Conservation (phyloP, 2,329 filamentous ascomycete genomes). For the Neonectria neomacrospora region DNA sequence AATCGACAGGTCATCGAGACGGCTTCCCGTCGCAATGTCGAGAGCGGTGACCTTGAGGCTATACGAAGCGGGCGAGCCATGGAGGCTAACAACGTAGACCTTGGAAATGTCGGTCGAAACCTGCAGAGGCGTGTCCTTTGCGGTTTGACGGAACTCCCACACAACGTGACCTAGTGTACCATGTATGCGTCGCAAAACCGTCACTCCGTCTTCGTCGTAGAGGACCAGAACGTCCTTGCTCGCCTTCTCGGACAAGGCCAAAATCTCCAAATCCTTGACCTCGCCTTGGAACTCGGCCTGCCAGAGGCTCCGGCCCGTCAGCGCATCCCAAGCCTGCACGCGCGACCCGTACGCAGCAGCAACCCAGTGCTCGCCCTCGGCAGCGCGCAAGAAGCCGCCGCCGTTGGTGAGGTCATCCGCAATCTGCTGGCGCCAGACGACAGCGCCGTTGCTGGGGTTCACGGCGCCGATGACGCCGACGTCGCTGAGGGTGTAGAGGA, state of each 20-base stretch:
- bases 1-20: slow-evolving; percentile 76
- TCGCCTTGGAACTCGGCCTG: slow-evolving; percentile 67
- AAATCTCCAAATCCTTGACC: slow-evolving; percentile 78
- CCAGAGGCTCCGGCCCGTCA: slow-evolving; percentile 84
- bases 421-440: slow-evolving; percentile 88
- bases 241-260: slow-evolving; percentile 73
- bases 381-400: slow-evolving; percentile 72
- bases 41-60: slow-evolving; percentile 81
- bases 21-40: slow-evolving; percentile 78
- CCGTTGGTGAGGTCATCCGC: slow-evolving; percentile 60
- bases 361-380: slow-evolving; percentile 81
- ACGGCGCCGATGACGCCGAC: slow-evolving; percentile 85
- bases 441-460: slow-evolving; percentile 83
- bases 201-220: slow-evolving; percentile 66
- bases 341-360: slow-evolving; percentile 76
- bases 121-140: slow-evolving; percentile 78
- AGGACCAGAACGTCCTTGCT: slow-evolving; percentile 79
- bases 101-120: slow-evolving; percentile 75
- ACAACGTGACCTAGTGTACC: slow-evolving; percentile 77
- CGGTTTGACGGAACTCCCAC: slow-evolving; percentile 81
- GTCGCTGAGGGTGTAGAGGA: slow-evolving; percentile 92
- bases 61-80: slow-evolving; percentile 75
- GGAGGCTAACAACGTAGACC: slow-evolving; percentile 82
- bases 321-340: slow-evolving; percentile 84
- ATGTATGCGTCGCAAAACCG: slow-evolving; percentile 76